Base-by-base conservation (phyloP, 768 basidiomycete genomes). In the Pleurotus cornucopiae region DNA sequence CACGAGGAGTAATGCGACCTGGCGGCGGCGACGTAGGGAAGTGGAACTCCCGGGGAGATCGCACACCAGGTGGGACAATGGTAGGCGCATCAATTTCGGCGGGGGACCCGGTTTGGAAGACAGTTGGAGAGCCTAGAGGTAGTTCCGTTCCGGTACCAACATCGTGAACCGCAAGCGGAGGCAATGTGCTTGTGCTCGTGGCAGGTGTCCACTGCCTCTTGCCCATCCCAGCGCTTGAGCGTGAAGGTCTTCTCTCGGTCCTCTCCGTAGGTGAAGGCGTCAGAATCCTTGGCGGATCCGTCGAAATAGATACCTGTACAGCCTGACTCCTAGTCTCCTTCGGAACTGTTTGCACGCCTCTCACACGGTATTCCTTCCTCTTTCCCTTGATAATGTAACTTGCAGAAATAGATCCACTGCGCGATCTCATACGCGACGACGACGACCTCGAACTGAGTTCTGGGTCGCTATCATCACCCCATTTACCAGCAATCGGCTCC, bases 281-380 rank as follows among this genome's bases (percentile, higher is more conserved):
- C 18, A 53, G 6, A 18, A 51, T 21, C 26, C 56, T 47, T 58
- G 26, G 56, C 44, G 20, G 62, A 55, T 61, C 64, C 23, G 62
- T 58, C 45, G 65, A 67, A 56, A 67, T 61, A 47, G 73, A 69
- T 49, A 81, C 84, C 75, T 91, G 90, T 56, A 89, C 76, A 44
- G 76, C 77, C 65, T 82, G 76, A 62, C 74, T 76, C 53, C 76
- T 74, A 62, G 75, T 78, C 63, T 84, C 81, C 49, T 74, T 76
- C 40, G 73, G 67, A 57, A 76, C 70, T 51, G 90, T 91, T 72
- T 94, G 91, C 57, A 90, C 81, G 57, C 86, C 89, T 59, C 82
- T 74, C 39, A 80, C 77, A 53, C 76, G 79, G 62, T 92, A 91
- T 64, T 76, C 73, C 63, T 77, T 82, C 68, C 72, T 79, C 58